A percentile compares a stretch with the other conserved stretches of the same genome.
These are phyloP conservation scores for Barnettozyma hawaiiensis DNA, from an alignment of 1,139 yeast species.

Conservation along the genomic window DNA sequence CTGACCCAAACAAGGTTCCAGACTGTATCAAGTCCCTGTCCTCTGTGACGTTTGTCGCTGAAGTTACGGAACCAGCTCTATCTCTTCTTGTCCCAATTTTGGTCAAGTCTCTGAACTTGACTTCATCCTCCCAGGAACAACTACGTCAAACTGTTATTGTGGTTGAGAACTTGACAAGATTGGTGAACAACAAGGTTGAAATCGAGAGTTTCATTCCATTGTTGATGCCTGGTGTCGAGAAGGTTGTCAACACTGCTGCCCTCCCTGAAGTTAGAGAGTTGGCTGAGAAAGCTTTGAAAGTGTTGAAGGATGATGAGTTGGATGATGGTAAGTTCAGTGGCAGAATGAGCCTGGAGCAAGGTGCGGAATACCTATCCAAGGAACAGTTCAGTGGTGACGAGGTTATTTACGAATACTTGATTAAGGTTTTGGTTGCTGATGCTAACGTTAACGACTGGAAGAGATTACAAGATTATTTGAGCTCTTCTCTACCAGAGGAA, in stretches of 20 bases:
- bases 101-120: constrained; percentile 81
- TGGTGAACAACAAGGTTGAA: constrained; percentile 90
- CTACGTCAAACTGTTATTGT: constrained; percentile 95
- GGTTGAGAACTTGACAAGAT: constrained; percentile 90
- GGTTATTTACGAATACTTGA: constrained; percentile 42
- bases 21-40: constrained; percentile 85
- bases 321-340: constrained; percentile 73
- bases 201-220: constrained; percentile 83
- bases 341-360: constrained; percentile 54
- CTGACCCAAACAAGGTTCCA: constrained; percentile 84
- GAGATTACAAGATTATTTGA: constrained; percentile 54
- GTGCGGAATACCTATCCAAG: constrained; percentile 38
- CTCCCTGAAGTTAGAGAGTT: constrained; percentile 95
- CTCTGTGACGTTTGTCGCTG: constrained; percentile 95
- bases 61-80: constrained; percentile 94
- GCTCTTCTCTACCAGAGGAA: constrained; percentile 37
- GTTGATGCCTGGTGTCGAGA: constrained; percentile 83
- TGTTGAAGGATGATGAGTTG: constrained; percentile 65
- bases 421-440: constrained; percentile 55
- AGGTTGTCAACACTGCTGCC: constrained; percentile 84
- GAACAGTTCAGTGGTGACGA: constrained; percentile 34
- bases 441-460: constrained; percentile 92
- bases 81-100: constrained; percentile 88
- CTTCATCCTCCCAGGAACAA: constrained; percentile 91
- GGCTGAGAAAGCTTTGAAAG: constrained; percentile 79